phyloP scores from a whole-genome alignment of 148 eudicot genomes.

The Rhododendron mucronatum region DNA sequence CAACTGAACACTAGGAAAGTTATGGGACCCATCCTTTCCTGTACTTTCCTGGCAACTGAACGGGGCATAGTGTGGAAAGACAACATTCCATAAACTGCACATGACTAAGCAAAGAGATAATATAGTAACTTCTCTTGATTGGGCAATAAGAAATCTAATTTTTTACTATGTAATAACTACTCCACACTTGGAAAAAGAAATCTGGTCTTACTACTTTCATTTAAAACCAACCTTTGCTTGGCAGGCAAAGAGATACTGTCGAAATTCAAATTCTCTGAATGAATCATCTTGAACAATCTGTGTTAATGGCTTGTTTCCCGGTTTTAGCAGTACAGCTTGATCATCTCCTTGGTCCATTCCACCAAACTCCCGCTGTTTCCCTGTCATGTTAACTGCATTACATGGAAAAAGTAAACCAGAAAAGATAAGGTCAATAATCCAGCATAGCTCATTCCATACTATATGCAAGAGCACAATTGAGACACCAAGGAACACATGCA shows the following conservation, averaged over 20 bases:
- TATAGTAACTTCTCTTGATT: background rate
- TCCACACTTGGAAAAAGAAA: background rate
- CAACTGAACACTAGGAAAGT: too few relatives aligned
- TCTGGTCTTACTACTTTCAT: background rate
- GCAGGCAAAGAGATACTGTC: constrained; percentile 95
- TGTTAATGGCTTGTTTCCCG: constrained; percentile 62
- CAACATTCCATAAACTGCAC: background rate
- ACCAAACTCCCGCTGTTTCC: constrained; percentile 78
- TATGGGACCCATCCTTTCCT: too few relatives aligned
- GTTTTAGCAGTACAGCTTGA: constrained; percentile 73
- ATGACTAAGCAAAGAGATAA: background rate
- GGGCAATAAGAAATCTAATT: background rate
- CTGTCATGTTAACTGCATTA: constrained; percentile 56
- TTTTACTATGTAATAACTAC: background rate
- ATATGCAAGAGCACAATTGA: constrained; percentile 2
- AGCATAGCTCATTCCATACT: background rate
- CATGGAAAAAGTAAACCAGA: constrained; percentile 2
- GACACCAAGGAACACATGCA: background rate
- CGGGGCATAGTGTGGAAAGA: background rate
- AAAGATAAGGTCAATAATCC: background rate
- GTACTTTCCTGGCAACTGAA: too few relatives aligned
- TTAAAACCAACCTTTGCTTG: constrained; percentile 59
- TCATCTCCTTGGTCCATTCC: constrained; percentile 91
- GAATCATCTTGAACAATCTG: constrained; percentile 94
- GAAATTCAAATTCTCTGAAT: constrained; percentile 93